Conservation (phyloP, 140 eudicot genomes). For the Oenanthe javanica region DNA sequence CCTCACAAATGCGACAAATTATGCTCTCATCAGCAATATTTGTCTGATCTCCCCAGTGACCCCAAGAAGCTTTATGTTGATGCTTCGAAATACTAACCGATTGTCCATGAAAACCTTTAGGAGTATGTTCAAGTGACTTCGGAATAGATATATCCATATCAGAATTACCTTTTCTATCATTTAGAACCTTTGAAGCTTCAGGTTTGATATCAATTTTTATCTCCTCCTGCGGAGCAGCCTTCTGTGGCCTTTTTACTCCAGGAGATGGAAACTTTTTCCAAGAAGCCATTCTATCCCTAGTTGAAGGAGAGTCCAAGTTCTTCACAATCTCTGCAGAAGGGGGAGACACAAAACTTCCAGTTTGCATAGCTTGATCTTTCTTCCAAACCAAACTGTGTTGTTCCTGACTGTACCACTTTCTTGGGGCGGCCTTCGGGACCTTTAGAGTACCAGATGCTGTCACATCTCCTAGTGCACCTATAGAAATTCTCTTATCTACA, state of each 20-base stretch:
- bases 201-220: slow-evolving; percentile 24
- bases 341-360: slow-evolving; percentile 26
- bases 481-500: slow-evolving; percentile 45
- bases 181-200: slow-evolving; percentile 24
- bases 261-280: slow-evolving; percentile 91
- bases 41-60: slow-evolving; percentile 87
- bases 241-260: slow-evolving; percentile 52
- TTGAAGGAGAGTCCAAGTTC: slow-evolving; percentile 38
- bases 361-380: slow-evolving; percentile 32
- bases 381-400: slow-evolving; percentile 51
- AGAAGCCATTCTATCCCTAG: slow-evolving; percentile 79
- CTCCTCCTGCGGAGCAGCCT: slow-evolving; percentile 36
- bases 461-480: slow-evolving; percentile 33
- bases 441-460: slow-evolving; percentile 30
- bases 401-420: slow-evolving; percentile 83
- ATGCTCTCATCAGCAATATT: slow-evolving; percentile 63
- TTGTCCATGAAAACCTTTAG: slow-evolving; percentile 52
- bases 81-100: slow-evolving; percentile 49
- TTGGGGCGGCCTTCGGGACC: slow-evolving; percentile 34
- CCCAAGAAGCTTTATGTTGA: slow-evolving; percentile 81
- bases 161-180: slow-evolving; percentile 24
- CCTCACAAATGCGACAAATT: slow-evolving; percentile 96
- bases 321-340: slow-evolving; percentile 40
- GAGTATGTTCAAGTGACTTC: slow-evolving; percentile 42
- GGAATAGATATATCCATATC: slow-evolving; percentile 38